Conservation (phyloP, 2,329 filamentous ascomycete species). For the Ilyonectria destructans region DNA sequence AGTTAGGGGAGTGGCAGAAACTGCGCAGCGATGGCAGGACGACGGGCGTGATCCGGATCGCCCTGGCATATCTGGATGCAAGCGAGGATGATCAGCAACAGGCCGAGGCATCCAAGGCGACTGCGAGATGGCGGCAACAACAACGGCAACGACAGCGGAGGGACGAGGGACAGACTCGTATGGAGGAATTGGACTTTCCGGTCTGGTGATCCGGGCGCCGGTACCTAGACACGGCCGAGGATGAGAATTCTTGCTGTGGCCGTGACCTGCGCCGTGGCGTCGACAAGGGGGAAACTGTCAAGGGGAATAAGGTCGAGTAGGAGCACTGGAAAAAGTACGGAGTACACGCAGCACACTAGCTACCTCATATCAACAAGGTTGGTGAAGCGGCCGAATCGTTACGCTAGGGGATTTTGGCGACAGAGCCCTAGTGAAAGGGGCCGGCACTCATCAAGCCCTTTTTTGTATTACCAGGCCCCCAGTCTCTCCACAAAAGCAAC, state of each 20-base stretch:
- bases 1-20: conserved; percentile 43
- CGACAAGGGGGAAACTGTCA: background rate
- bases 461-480: conserved; percentile 17
- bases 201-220: conserved; percentile 42
- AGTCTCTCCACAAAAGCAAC: conserved; percentile 43
- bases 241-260: conserved; percentile 24
- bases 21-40: conserved; percentile 39
- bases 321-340: conserved; percentile 11
- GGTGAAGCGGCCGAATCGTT: conserved; percentile 30
- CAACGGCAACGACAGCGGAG: conserved; percentile 38
- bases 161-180: conserved; percentile 42
- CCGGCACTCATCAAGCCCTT: conserved; percentile 33
- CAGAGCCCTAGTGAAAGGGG: conserved; percentile 27
- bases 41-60: conserved; percentile 41
- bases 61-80: conserved; percentile 39
- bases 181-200: conserved; percentile 47
- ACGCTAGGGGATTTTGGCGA: conserved; percentile 35
- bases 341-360: conserved; percentile 7
- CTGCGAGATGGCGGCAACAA: conserved; percentile 37
- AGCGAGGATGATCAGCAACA: conserved; percentile 43
- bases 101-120: conserved; percentile 37
- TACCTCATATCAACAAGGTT: conserved; percentile 10
- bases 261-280: conserved; percentile 16
- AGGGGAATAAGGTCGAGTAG: background rate
- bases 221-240: conserved; percentile 18